Evolutionary conservation across 176 grass and related monocot species (phyloP).

Genomic region (Phragmites australis): DNA sequence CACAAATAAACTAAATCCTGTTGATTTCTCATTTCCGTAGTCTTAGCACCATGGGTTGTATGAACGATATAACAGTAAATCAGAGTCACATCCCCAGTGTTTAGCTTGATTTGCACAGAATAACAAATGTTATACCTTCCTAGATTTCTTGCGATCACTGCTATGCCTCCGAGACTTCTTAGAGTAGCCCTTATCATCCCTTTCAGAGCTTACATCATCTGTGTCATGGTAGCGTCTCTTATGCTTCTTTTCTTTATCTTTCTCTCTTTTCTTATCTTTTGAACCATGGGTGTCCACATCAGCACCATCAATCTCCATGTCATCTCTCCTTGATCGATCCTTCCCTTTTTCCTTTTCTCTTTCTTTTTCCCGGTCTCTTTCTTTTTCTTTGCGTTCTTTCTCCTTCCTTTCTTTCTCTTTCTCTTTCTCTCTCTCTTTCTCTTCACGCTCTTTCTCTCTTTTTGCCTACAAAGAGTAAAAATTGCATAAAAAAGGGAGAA

Average conservation of each 20-base stretch:
- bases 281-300: constrained; percentile 59
- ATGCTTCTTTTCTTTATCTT: constrained; percentile 96
- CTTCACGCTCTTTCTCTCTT: constrained; percentile 68
- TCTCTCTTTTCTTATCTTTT: constrained; percentile 86
- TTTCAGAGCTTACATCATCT: constrained; percentile 76
- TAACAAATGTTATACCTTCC: constrained; percentile 71
- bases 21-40: constrained; percentile 5
- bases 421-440: constrained; percentile 81
- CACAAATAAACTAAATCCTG: neutral
- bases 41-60: constrained; percentile 1
- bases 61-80: constrained; percentile 1
- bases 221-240: constrained; percentile 77
- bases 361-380: constrained; percentile 66
- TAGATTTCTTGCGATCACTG: constrained; percentile 89
- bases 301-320: constrained; percentile 64
- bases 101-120: constrained; percentile 41
- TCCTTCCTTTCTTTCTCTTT: constrained; percentile 91
- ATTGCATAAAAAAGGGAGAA: neutral
- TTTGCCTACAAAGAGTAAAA: constrained; percentile 42
- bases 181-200: constrained; percentile 72
- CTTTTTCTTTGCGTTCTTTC: constrained; percentile 76
- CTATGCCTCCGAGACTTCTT: constrained; percentile 85
- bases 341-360: constrained; percentile 84
- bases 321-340: constrained; percentile 68
- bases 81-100: neutral